Base-by-base conservation (phyloP, 164 flowering plant genomes). In the Paratinospora sagittata region DNA sequence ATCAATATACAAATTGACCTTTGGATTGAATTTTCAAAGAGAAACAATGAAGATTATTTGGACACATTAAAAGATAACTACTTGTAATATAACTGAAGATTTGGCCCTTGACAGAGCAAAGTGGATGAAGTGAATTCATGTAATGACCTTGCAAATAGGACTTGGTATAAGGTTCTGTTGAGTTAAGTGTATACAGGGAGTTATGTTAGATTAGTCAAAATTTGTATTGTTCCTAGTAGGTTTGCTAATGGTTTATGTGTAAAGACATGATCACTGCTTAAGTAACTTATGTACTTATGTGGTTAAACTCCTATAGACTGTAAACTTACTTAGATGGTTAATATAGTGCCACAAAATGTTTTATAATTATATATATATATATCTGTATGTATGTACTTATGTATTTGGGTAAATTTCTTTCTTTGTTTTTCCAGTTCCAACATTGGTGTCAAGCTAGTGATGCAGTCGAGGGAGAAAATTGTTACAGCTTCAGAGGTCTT, bases 401-500 rank as follows among this genome's bases (percentile, higher is more conserved):
- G 6, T 10, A 47, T 47, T 69, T 43, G 27, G n/a, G n/a, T n/a
- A n/a, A n/a, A n/a, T 63, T 67, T 63, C 12, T 73, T 60, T 39
- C 64, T 36, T 9, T 69, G 37, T 78, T 61, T 34, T 69, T 76
- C 14, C 80, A 95, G 99, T 79, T 84, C 85, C 71, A 88, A 83
- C 79, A 87, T 95, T 84, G 96, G 93, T 34, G 77, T 83, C 36
- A 78, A 78, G 73, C 71, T 95, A 76, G 89, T 90, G 27, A 27
- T 73, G 71, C 82, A 75, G 69, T 84, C 85, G 27, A 84, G 78
- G 73, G 88, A 78, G 67, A 86, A 87, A 73, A 75, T 87, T 77
- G 89, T 91, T 55, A 84, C 82, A 27, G 96, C 87, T 52, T 70
- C 36, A 65, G 91, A 92, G 71, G 96, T 88, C 55, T 55, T 87